phyloP scores from a whole-genome alignment of 139 green algal species.

The Chlorella sp. region DNA sequence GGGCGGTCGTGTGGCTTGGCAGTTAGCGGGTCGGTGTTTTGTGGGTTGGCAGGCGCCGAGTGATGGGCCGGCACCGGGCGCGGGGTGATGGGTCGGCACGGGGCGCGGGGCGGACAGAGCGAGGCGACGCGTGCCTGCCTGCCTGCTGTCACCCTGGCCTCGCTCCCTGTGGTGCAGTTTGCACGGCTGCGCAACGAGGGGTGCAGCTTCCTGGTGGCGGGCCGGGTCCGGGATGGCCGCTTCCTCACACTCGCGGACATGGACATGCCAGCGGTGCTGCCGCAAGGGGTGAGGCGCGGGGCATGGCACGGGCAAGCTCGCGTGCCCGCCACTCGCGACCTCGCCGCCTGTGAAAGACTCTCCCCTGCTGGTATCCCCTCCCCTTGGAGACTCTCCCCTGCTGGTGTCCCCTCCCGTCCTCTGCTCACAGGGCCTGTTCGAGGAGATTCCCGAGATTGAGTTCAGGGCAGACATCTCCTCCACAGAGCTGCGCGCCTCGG shows the following conservation, averaged over 20 bases:
- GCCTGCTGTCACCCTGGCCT: background rate
- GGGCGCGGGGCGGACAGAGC: too few relatives aligned
- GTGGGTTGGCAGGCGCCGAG: background rate
- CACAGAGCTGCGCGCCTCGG: slow-evolving; percentile 62
- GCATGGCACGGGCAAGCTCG: too few relatives aligned
- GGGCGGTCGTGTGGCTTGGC: too few relatives aligned
- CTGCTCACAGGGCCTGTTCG: slow-evolving; percentile 56
- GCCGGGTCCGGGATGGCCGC: slow-evolving; percentile 31
- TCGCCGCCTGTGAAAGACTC: background rate
- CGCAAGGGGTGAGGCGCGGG: slow-evolving; percentile 35
- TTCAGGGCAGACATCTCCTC: slow-evolving; percentile 79
- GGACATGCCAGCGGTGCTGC: slow-evolving; percentile 51
- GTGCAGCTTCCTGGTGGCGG: slow-evolving; percentile 77
- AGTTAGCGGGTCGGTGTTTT: background rate
- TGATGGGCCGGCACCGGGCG: too few relatives aligned
- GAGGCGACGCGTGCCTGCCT: too few relatives aligned
- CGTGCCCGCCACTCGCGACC: too few relatives aligned
- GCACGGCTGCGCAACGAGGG: slow-evolving; percentile 41
- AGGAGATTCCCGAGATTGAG: slow-evolving; percentile 49
- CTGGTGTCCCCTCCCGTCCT: background rate
- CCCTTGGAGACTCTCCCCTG: background rate
- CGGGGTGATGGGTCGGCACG: too few relatives aligned
- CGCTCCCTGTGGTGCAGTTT: slow-evolving; percentile 32
- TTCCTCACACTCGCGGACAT: slow-evolving; percentile 70
- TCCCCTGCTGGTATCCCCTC: background rate